Conservation (phyloP, 306 rosid genomes). For the Glycyrrhiza uralensis region DNA sequence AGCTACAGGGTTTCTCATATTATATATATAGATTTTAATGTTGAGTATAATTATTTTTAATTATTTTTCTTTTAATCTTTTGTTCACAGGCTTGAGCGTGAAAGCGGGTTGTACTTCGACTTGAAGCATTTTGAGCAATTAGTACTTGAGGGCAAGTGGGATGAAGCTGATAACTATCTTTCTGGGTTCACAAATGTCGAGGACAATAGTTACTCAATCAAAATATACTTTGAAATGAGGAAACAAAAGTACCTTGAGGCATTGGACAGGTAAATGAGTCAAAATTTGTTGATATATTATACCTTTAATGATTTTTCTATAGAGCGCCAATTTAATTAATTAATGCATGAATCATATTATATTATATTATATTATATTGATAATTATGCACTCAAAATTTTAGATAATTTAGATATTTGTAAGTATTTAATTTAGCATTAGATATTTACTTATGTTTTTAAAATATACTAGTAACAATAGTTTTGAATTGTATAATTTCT, state of each 20-base stretch:
- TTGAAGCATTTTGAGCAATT: constrained; percentile 31
- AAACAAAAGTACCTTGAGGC: constrained; percentile 47
- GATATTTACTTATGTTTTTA: too few species aligned
- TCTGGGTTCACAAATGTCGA: neutral
- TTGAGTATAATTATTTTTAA: neutral
- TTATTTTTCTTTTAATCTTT: neutral
- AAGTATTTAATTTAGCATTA: too few species aligned
- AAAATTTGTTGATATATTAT: too few species aligned
- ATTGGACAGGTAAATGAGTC: constrained; percentile 43
- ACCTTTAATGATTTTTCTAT: too few species aligned
- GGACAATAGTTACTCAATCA: constrained; percentile 30
- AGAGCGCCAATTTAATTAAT: too few species aligned
- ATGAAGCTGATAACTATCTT: constrained; percentile 39
- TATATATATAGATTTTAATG: neutral
- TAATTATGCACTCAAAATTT: too few species aligned
- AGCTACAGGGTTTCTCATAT: too few species aligned
- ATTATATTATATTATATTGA: too few species aligned
- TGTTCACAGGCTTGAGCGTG: constrained; percentile 45
- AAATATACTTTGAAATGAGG: constrained; percentile 44
- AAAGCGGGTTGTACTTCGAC: constrained; percentile 47
- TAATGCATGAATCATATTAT: too few species aligned
- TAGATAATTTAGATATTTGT: too few species aligned
- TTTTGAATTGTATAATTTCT: too few species aligned
- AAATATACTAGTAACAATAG: too few species aligned
- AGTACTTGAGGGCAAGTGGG: constrained; percentile 41